phyloP scores from a whole-genome alignment of 1,139 yeast species.

The Debaryomycetaceae sp. region DNA sequence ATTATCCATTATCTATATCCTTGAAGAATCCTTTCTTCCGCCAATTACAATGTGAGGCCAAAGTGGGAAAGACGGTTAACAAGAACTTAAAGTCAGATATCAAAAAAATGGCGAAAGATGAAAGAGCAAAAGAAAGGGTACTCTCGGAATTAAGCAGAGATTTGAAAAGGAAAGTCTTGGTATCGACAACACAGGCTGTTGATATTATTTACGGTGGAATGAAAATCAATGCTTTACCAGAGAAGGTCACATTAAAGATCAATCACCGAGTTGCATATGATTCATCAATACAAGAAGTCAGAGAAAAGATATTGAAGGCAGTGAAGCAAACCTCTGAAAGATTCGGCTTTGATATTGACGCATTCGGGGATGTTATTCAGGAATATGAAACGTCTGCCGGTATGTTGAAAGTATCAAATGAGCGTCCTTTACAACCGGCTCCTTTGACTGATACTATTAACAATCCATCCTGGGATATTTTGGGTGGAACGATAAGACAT shows the following conservation, averaged over 20 bases:
- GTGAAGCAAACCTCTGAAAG: slow-evolving; percentile 25
- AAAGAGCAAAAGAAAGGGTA: slow-evolving; percentile 20
- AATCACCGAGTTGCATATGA: slow-evolving; percentile 35
- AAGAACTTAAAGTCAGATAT: slow-evolving; percentile 17
- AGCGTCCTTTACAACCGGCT: slow-evolving; percentile 47
- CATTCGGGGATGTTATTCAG: slow-evolving; percentile 26
- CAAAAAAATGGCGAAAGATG: slow-evolving; percentile 19
- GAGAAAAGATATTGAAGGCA: slow-evolving; percentile 17
- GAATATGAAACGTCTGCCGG: slow-evolving; percentile 31
- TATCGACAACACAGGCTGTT: slow-evolving; percentile 33
- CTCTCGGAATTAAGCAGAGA: not conserved
- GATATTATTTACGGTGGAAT: slow-evolving; percentile 34
- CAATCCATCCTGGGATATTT: slow-evolving; percentile 47
- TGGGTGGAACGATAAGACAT: slow-evolving; percentile 54
- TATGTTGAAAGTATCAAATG: slow-evolving; percentile 33
- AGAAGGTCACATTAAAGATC: slow-evolving; percentile 22
- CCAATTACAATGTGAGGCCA: slow-evolving; percentile 39
- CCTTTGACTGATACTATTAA: slow-evolving; percentile 46
- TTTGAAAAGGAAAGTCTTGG: slow-evolving; percentile 14
- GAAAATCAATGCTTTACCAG: slow-evolving; percentile 37
- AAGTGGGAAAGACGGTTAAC: slow-evolving; percentile 23
- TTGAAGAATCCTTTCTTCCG: slow-evolving; percentile 30
- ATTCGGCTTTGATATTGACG: slow-evolving; percentile 33
- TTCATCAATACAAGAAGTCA: slow-evolving; percentile 19
- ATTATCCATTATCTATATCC: slow-evolving; percentile 30